phyloP scores from a whole-genome alignment of 441 rosid species.

The Manihot esculenta region DNA sequence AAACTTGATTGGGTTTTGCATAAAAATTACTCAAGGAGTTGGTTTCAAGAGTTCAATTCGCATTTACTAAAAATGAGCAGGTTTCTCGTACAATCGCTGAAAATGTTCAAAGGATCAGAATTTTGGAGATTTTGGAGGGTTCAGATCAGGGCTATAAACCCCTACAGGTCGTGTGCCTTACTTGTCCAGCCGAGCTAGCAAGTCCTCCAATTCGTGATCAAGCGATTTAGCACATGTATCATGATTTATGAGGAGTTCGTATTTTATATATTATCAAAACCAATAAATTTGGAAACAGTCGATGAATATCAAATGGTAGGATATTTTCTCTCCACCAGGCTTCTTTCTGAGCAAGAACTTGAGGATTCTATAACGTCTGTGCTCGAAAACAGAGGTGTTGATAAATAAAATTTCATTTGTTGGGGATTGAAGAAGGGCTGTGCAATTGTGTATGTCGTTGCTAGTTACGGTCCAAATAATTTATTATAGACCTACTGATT shows the following conservation, averaged over 20 bases:
- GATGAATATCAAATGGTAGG: constrained; percentile 22
- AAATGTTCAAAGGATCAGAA: too few relatives aligned
- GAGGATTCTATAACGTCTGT: constrained; percentile 33
- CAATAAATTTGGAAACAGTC: constrained; percentile 33
- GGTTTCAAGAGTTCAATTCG: constrained; percentile 23
- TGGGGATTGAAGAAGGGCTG: constrained; percentile 8
- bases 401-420: neutral
- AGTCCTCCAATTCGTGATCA: too few relatives aligned
- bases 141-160: too few relatives aligned
- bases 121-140: too few relatives aligned
- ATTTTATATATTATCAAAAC: constrained; percentile 49
- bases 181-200: too few relatives aligned
- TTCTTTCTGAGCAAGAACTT: constrained; percentile 51
- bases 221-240: too few relatives aligned
- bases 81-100: constrained; percentile 51
- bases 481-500: neutral
- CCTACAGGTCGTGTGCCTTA: too few relatives aligned
- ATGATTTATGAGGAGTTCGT: too few relatives aligned
- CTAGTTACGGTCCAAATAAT: neutral
- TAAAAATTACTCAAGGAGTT: constrained; percentile 59
- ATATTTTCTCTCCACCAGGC: constrained; percentile 42
- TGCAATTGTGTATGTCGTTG: neutral
- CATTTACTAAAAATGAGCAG: constrained; percentile 44
- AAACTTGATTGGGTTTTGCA: constrained; percentile 41
- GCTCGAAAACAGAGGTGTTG: neutral